Percentiles rank a stretch among this genome's conserved stretches.
These are phyloP conservation scores for Salvia hispanica DNA, from an alignment of 257 asterid species.

Conservation along the genomic window DNA sequence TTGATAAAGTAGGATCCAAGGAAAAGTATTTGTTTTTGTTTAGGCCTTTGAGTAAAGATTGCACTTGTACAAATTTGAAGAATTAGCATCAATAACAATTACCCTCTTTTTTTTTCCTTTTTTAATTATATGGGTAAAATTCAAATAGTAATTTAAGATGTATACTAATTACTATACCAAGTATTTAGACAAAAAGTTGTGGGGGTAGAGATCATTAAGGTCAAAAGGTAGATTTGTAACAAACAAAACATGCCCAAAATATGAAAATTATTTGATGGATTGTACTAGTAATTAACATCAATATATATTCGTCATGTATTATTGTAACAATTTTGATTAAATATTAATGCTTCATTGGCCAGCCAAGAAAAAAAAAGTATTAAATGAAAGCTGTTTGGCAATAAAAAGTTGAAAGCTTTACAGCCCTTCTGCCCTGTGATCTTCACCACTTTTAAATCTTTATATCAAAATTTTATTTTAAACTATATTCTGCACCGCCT, in stretches of 20 bases:
- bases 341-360: constrained; percentile 24
- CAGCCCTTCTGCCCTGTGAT: constrained; percentile 35
- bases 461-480: constrained; percentile 18
- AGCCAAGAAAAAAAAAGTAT: constrained; percentile 28
- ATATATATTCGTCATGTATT: constrained; percentile 24
- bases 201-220: neutral
- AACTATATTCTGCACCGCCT: neutral
- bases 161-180: no score
- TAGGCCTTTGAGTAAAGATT: constrained; percentile 20
- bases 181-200: no score
- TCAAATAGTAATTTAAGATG: no score
- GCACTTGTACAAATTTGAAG: constrained; percentile 11
- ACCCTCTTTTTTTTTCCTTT: neutral
- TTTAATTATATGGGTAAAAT: neutral
- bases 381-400: constrained; percentile 43
- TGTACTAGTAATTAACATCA: constrained; percentile 7
- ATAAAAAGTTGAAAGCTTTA: constrained; percentile 37
- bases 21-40: constrained; percentile 19
- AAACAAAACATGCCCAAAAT: constrained; percentile 35
- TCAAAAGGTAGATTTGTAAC: constrained; percentile 7
- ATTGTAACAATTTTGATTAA: neutral
- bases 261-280: constrained; percentile 26
- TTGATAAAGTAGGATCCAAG: constrained; percentile 26
- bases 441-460: constrained; percentile 27
- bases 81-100: neutral